Base-by-base conservation (phyloP, 768 basidiomycete genomes). In the Tricholoma sp. region DNA sequence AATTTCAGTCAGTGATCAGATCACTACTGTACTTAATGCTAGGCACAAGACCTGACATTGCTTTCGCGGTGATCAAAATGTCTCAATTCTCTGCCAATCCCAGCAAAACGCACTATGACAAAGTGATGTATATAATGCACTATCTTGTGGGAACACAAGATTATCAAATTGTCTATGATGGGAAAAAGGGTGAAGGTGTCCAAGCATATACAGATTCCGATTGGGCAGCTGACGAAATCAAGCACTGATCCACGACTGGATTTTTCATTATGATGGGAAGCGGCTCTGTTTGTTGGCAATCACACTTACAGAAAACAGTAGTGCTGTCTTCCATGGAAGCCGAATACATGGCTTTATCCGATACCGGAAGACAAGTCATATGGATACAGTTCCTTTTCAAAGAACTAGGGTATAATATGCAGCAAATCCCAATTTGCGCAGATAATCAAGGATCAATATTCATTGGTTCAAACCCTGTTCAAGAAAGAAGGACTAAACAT, bases 401-500 rank as follows among this genome's bases (percentile, higher is more conserved):
- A n/a, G n/a, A n/a, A n/a, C n/a, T n/a, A n/a, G n/a, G n/a, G n/a
- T n/a, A n/a, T n/a, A n/a, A n/a, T n/a, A n/a, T n/a, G n/a, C 44
- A 31, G 4, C 42, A 52, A 45, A 62, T 56, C 39, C 54, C 56
- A 0, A 64, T 66, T 33, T 59, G 47, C 20, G 63, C 63, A 41
- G 71, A 80, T 62, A 80, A 79, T 56, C 61, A 70, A 20, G 70
- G 69, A 0, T 66, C 76, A 0, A 74, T 74, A 24, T 59, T 52
- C 1, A 63, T 78, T 2, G 58, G 72, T 0, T n/a, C n/a, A n/a
- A n/a, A n/a, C n/a, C n/a, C n/a, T n/a, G n/a, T n/a, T n/a, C n/a
- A n/a, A n/a, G n/a, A 80, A 54, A 50, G 62, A 2, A 61, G 71
- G 15, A 66, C 69, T 8, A 79, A 77, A 59, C 79, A 79, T n/a